Percentiles rank a stretch among this genome's conserved stretches.
phyloP scores from a whole-genome alignment of 2,329 filamentous ascomycete genomes.

The Fusarium liriodendri region DNA sequence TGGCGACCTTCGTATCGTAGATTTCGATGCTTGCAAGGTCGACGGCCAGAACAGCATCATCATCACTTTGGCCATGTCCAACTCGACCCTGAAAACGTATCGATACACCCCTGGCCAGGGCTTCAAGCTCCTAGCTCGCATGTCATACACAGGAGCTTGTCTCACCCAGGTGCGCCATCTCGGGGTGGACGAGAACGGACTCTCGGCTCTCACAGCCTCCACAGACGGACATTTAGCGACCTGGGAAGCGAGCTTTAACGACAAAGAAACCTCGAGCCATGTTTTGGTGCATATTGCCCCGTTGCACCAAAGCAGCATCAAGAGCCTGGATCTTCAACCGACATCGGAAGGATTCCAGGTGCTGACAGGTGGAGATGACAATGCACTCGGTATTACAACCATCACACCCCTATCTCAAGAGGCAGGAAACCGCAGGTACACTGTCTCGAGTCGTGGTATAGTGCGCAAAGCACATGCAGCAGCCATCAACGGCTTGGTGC shows the following conservation, averaged over 20 bases:
- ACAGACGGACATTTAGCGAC: constrained; percentile 80
- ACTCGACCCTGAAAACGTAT: constrained; percentile 79
- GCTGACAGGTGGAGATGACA: constrained; percentile 89
- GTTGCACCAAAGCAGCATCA: constrained; percentile 86
- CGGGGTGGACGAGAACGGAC: constrained; percentile 33
- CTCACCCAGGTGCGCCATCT: constrained; percentile 73
- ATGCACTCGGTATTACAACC: constrained; percentile 73
- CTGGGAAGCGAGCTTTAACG: constrained; percentile 42
- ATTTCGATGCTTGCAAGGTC: constrained; percentile 70
- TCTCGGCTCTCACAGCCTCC: constrained; percentile 73
- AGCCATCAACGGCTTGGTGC: constrained; percentile 70
- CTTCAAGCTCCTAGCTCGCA: constrained; percentile 64
- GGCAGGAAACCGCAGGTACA: constrained; percentile 33
- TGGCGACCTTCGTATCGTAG: constrained; percentile 82
- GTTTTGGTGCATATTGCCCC: constrained; percentile 49
- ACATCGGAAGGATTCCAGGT: constrained; percentile 59
- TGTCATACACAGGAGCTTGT: constrained; percentile 78
- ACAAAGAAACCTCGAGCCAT: constrained; percentile 30
- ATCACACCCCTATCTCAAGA: constrained; percentile 35
- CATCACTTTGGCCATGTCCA: constrained; percentile 82
- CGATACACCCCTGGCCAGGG: constrained; percentile 54
- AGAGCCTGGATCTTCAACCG: constrained; percentile 64
- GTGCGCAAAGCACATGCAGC: constrained; percentile 73
- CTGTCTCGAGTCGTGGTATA: constrained; percentile 39
- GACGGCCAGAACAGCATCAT: constrained; percentile 55